Base-by-base conservation (phyloP, 805 yeast genomes). In the Lipomyces kockii region DNA sequence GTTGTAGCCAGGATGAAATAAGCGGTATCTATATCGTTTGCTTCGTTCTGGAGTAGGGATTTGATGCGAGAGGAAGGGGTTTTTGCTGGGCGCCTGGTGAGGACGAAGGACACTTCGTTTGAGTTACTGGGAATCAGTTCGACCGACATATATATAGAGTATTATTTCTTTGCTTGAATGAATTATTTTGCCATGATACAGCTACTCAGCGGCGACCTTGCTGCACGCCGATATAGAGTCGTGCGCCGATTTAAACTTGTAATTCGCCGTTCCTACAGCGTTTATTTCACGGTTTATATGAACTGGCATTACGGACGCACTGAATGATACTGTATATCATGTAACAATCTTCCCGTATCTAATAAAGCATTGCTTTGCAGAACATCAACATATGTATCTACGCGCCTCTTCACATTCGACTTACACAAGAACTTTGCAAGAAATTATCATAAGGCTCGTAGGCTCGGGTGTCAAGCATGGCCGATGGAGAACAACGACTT, bases 41-140 rank as follows among this genome's bases (percentile, higher is more conserved):
- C 22, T n/a, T 43, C n/a, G 49, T 43, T 43, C 49, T 43, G 8
- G 25, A n/a, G 9, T n/a, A 43, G 20, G 49, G 49, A n/a, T 43
- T 43, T 17, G 49, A 43, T 43, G 58, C 51, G 6, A 51, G 35
- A 34, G 17, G 11, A 37, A 58, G 34, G n/a, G 69, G 63, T 63
- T 59, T 55, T 66, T 66, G 58, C 69, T 66, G 69, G 69, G 69
- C 69, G 61, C 69, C 69, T 59, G 69, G 25, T 49, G 49, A 55
- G 58, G 69, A 66, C 65, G 57, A 12, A 51, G 35, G 52, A 52
- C 8, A 25, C 49, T 20, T 49, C 57, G 66, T 54, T 8, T 65
- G 69, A 66, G 49, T 46, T 49, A 37, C 32, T 46, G 69, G 69
- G 69, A 66, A 66, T 66, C 69, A 66, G 69, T 59, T 57, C 61